phyloP scores from a whole-genome alignment of 768 basidiomycete genomes.

The Hypholoma sublateritium region DNA sequence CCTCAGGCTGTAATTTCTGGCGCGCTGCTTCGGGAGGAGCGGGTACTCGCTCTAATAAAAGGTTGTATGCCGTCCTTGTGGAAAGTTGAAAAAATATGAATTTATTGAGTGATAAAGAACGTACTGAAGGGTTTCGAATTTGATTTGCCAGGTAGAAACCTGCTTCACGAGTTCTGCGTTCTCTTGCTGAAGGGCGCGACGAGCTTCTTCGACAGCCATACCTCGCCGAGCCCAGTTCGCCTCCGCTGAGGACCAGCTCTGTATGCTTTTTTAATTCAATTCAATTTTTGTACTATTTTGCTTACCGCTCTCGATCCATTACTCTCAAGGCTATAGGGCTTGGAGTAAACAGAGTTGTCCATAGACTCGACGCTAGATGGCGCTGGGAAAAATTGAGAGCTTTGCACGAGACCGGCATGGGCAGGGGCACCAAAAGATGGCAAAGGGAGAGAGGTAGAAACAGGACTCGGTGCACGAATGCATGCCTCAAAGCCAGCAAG shows the following conservation, averaged over 20 bases:
- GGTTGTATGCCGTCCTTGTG: constrained; percentile 1
- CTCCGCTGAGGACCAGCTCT: constrained; percentile 6
- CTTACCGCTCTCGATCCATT: background rate
- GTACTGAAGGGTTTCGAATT: constrained; percentile 6
- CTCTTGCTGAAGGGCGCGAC: constrained; percentile 1
- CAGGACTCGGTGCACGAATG: no score
- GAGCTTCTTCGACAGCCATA: background rate
- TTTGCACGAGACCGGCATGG: background rate
- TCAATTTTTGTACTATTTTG: background rate
- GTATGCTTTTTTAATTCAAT: background rate
- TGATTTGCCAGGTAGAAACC: background rate
- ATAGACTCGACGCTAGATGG: background rate
- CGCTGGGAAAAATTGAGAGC: background rate
- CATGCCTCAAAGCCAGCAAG: no score
- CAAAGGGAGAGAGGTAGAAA: no score
- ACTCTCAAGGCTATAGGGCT: background rate
- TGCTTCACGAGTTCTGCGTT: constrained; percentile 3
- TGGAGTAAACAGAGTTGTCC: background rate
- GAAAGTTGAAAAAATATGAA: background rate
- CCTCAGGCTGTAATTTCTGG: background rate
- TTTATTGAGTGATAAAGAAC: background rate
- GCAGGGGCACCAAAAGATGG: no score
- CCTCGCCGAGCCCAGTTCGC: background rate
- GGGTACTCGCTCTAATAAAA: constrained; percentile 3
- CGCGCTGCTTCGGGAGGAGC: background rate